phyloP scores from a whole-genome alignment of 441 rosid genomes.

The Syzygium syzygioides region DNA sequence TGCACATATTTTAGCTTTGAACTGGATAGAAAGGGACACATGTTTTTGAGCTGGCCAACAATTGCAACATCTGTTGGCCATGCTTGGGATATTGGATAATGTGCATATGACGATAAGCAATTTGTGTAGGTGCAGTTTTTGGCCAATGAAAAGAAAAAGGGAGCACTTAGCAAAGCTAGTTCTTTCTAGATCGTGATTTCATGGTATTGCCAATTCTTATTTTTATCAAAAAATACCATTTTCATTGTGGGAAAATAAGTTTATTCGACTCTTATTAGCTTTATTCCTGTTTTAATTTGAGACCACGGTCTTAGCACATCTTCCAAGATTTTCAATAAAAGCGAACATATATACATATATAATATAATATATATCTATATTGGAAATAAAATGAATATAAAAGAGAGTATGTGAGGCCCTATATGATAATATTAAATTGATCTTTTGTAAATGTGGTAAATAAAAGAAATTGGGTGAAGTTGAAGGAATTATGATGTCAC shows the following conservation, averaged over 20 bases:
- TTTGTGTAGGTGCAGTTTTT: not conserved
- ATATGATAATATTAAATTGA: too few species aligned
- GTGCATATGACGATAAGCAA: not conserved
- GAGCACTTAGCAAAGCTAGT: not conserved
- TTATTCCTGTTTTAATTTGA: too few species aligned
- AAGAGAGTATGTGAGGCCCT: not conserved
- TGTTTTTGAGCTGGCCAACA: not conserved
- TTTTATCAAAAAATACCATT: not conserved
- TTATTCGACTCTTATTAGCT: not conserved
- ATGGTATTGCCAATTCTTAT: not conserved
- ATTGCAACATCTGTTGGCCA: not conserved
- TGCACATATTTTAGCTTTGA: not conserved
- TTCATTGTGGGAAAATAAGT: not conserved
- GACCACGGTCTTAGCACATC: too few species aligned
- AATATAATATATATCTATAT: too few species aligned
- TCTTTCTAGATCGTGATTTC: not conserved
- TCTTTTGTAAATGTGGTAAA: not conserved
- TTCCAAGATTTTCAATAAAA: too few species aligned
- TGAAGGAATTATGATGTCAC: constrained; percentile 12
- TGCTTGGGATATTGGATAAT: not conserved
- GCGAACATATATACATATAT: too few species aligned
- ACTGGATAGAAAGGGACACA: not conserved
- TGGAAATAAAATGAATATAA: not conserved
- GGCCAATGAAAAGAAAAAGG: not conserved
- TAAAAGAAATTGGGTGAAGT: not conserved